Evolutionary conservation across 1,284 basidiomycete genomes (phyloP).

Genomic region (Marasmius oreades): DNA sequence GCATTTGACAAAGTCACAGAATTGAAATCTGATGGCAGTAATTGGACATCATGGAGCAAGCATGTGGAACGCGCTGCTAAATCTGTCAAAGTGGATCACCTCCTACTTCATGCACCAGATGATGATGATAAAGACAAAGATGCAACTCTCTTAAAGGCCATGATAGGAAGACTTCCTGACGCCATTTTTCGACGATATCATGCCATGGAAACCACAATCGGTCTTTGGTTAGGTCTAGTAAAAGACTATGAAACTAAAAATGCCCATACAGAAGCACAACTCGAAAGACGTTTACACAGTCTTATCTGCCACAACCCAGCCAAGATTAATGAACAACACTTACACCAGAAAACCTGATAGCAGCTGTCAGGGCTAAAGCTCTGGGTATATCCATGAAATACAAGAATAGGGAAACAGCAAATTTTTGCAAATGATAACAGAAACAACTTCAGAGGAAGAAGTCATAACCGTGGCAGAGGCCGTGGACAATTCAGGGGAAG

Average conservation of each 20-base stretch:
- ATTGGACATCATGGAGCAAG: no score
- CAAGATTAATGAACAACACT: neutral
- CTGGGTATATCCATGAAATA: neutral
- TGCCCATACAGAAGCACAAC: neutral
- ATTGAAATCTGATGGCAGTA: no score
- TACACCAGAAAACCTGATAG: neutral
- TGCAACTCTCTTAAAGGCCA: no score
- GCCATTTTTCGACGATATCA: slow-evolving; percentile 6
- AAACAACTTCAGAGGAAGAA: neutral
- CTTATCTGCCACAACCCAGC: neutral
- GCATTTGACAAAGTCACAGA: no score
- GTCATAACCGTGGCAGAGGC: neutral
- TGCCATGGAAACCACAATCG: neutral
- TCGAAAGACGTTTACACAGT: neutral
- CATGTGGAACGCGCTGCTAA: no score
- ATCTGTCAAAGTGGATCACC: no score
- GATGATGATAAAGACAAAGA: no score
- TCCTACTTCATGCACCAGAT: no score
- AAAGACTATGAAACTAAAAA: neutral
- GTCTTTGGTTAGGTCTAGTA: neutral
- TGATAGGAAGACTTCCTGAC: neutral
- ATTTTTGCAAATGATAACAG: neutral
- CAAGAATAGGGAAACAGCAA: neutral
- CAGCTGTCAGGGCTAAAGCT: neutral
- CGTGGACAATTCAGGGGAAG: neutral